Evolutionary conservation across 2,329 filamentous ascomycete species (phyloP), one percentile per base, ranked within the genome.

Genomic region (Arachnomyces sp.): DNA sequence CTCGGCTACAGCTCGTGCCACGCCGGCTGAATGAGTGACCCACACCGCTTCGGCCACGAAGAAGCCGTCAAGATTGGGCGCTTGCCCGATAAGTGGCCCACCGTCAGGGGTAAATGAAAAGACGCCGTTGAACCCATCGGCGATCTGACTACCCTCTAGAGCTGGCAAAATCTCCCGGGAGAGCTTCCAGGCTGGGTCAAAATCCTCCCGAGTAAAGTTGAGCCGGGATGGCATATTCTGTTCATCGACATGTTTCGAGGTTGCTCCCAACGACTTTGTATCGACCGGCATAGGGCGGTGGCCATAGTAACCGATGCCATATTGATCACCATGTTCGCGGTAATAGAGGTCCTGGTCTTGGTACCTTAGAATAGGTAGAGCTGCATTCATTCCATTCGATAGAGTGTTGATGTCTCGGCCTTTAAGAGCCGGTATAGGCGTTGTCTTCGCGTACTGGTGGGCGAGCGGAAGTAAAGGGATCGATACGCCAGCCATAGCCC

Each of bases 91-190:
- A 0, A 81, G 64, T 0, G 77, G 73, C 0, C 74, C 76, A 1
- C 77, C 77, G 38, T 81, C 77, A 0, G 77, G 77, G 0, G 77
- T 81, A 51, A 81, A 81, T 0, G 77, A 81, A 56, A 81, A 77
- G 49, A 81, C 70, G 2, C 77, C 77, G 49, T 81, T 81, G 65
- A 81, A 81, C 0, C 76, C 78, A 31, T 78, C 71, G 0, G 63
- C 71, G 5, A 81, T 69, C 42, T 75, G 57, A 11, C 61, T 68
- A 3, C 74, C 60, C 2, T 60, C 56, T 3, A 81, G 59, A 1
- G 60, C 61, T 0, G 78, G 77, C 1, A 81, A 54, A 1, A 81
- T 57, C 20, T 73, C 65, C 45, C 73, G 63, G 0, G 73, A 72
- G 9, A 74, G 61, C 43, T 73, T 61, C 77, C 77, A 81, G 0